Evolutionary conservation across 192 early-diverging fungal species (phyloP).

Genomic region (Gryganskiella cystojenkinii): DNA sequence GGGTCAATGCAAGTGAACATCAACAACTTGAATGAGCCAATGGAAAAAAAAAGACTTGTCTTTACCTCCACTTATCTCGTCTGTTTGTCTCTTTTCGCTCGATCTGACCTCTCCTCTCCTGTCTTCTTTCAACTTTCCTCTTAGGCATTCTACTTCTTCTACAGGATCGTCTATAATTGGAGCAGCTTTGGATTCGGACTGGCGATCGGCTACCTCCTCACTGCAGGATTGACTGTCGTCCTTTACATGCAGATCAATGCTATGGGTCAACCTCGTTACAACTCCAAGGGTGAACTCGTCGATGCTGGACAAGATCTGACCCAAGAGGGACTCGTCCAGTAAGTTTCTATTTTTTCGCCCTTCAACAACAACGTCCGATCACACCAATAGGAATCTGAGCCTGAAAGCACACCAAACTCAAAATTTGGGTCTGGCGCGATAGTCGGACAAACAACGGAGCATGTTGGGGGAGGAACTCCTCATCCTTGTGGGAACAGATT

Average conservation of each 20-base stretch:
- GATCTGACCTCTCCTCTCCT: background rate
- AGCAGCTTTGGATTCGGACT: constrained; percentile 56
- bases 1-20: constrained; percentile 56
- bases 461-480: too few species aligned
- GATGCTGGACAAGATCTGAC: constrained; percentile 64
- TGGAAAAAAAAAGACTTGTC: too few species aligned
- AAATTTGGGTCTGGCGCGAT: too few species aligned
- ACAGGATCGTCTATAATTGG: constrained; percentile 65
- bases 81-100: background rate
- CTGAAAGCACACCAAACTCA: constrained; percentile 23
- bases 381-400: constrained; percentile 11
- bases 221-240: constrained; percentile 58
- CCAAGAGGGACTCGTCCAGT: constrained; percentile 63
- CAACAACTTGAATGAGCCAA: too few species aligned
- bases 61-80: background rate
- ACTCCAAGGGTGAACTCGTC: constrained; percentile 47
- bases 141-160: constrained; percentile 64
- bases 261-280: constrained; percentile 59
- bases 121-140: background rate
- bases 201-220: constrained; percentile 53
- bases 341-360: constrained; percentile 22
- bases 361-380: background rate
- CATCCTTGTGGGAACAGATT: too few species aligned
- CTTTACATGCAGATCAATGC: constrained; percentile 61
- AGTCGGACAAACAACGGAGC: too few species aligned